Percentiles rank a stretch among this genome's conserved stretches.
Conservation (phyloP, 805 yeast genomes). For the Candida pini region DNA sequence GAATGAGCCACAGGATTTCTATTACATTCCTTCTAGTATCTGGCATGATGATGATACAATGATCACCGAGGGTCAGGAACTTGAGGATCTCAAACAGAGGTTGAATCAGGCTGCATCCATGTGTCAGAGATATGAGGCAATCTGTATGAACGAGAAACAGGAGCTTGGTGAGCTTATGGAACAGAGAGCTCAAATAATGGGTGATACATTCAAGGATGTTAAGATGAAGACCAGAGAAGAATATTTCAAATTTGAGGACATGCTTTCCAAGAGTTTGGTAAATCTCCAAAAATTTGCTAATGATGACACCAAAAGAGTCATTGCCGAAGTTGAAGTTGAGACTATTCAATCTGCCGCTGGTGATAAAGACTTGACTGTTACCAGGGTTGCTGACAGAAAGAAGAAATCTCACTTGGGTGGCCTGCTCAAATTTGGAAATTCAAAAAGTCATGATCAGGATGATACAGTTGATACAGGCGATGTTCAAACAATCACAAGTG, state of each 20-base stretch:
- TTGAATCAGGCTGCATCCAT: conserved; percentile 37
- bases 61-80: conserved; percentile 50
- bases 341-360: conserved; percentile 82
- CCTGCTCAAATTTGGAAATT: conserved; percentile 15
- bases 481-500: conserved; percentile 23
- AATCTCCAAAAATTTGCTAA: conserved; percentile 58
- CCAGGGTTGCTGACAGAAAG: conserved; percentile 44
- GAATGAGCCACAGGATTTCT: conserved; percentile 83
- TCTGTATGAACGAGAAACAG: conserved; percentile 45
- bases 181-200: conserved; percentile 30
- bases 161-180: conserved; percentile 37
- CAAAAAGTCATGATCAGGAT: conserved; percentile 8
- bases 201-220: conserved; percentile 29
- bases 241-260: conserved; percentile 40
- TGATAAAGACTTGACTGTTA: conserved; percentile 61
- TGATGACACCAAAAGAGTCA: conserved; percentile 69
- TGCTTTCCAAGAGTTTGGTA: conserved; percentile 46
- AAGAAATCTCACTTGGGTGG: conserved; percentile 53
- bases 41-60: conserved; percentile 96
- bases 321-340: conserved; percentile 82
- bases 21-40: conserved; percentile 80
- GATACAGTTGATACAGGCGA: conserved; percentile 16
- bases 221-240: conserved; percentile 35
- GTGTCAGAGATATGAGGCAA: conserved; percentile 35
- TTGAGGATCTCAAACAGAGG: conserved; percentile 47